Base-by-base conservation (phyloP, 768 basidiomycete species). In the Rhodotorula graminis region DNA sequence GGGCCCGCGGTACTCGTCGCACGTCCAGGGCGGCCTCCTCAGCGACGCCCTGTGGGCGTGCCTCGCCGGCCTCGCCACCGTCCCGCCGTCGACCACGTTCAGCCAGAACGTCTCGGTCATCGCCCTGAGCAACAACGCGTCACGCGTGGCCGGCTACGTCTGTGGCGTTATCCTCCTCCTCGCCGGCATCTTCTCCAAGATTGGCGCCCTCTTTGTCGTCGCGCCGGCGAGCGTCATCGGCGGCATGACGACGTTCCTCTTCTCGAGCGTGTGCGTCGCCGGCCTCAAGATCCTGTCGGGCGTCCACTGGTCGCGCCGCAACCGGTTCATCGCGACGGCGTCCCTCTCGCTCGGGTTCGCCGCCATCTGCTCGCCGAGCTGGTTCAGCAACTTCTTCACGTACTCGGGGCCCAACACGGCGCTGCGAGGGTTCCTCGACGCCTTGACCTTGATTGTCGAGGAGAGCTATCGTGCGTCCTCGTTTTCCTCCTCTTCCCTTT, bases 211-310 rank as follows among this genome's bases (percentile, higher is more conserved):
- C 58, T 90, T 92, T 90, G 9, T 88, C 89, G 77, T 55, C n/a
- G 27, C 49, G 46, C 64, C 64, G 3, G 27, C 69, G 27, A n/a
- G 29, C 23, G 9, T 49, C 40, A 47, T 69, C 33, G 91, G 91
- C 2, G 90, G 90, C 6, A 89, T 92, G 10, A 93, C 90, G 21
- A 90, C 90, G 6, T 92, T 92, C 84, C 84, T 92, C 19, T 92
- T 93, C 77, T 88, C 89, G 0, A 87, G 84, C 57, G 90, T 92
- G 44, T 84, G 85, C n/a, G 85, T 86, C 19, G 89, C 89, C 0
- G 90, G 91, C 37, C 61, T 89, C 42, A 85, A 88, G n/a, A 89
- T 92, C 9, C 68, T 88, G 89, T 65, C 84, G 88, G 33, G 89
- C 89, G 56, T 69, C 2, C 7, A 12, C 47, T 69, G 68, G 68